Evolutionary conservation across 106 monocot genomes (phyloP), one percentile per base, ranked within the genome.

Genomic region (Chionographis japonica): DNA sequence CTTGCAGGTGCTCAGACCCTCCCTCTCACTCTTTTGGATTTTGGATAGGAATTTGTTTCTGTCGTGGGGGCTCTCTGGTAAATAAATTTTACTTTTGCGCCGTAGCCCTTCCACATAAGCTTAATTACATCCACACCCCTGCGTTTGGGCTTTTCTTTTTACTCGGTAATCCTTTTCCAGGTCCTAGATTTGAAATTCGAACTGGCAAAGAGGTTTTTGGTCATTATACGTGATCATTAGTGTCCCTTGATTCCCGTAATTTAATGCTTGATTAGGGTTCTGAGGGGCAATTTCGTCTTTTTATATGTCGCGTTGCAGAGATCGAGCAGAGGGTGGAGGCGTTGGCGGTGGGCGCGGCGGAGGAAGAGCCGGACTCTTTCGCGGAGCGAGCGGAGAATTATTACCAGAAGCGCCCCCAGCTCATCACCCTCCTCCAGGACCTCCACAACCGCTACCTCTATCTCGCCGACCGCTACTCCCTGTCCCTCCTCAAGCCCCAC

Each of bases 381-480:
- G 85, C 87, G 1, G 84, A 79, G 36, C 86, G 90, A 2, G 90
- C 90, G 1, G 90, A 97, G 68, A 80, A 92, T 74, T 97, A 97
- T 83, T 92, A 97, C 77, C 68, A 80, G 57, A 86, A 81, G 40
- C 86, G 92, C 16, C 97, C 97, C 4, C 84, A 97, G 75, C 89
- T 97, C n/a, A 56, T 89, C 62, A 59, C 92, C 27, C 87, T 97
- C 56, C 72, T 97, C 54, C 81, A 80, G 11, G 97, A 97, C 52
- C 89, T 92, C 71, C 84, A 97, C 81, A 69, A 69, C 74, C 88
- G 79, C 67, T 97, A 97, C 87, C 71, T 89, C 68, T 75, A 80
- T 69, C 89, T 92, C 27, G 89, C 92, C 49, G 92, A 97, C 65
- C 92, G 97, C 67, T 97, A 97, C 86, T 69, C 84, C 49, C 91